Evolutionary conservation across 306 rosid species (phyloP), one percentile per base, ranked within the genome.

Genomic region (Fagus sylvatica): DNA sequence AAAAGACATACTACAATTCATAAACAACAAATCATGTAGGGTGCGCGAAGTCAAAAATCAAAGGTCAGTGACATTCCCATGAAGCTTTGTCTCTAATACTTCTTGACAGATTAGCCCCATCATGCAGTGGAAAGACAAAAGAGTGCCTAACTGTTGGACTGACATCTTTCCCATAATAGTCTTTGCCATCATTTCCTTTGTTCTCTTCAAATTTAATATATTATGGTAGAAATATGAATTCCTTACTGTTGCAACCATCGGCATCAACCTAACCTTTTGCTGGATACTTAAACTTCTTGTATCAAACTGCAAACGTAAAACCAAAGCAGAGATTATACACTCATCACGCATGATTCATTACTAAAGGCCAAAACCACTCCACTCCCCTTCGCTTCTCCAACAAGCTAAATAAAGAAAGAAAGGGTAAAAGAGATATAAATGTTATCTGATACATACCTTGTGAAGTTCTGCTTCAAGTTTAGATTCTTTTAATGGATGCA

Each of bases 191-290:
- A 43, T 69, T 87, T 30, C 87, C 93, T 75, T 90, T 90, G 64
- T 83, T 85, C 78, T 88, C 97, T 89, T 89, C 74, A 88, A 43
- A 80, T 88, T 89, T 85, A 92, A 6, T 76, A 76, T 89, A 82
- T 82, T 87, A 55, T 80, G 75, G 81, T 92, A 94, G 10, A 92
- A 90, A 2, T 91, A 88, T 43, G 84, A 89, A 83, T 90, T 92
- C 78, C 97, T 94, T 28, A 94, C 96, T 49, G 98, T 94, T 85
- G 98, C 98, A 3, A 97, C 98, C 97, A 92, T 90, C 81, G 90
- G 94, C 89, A 90, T 92, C 41, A 94, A 34, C 80, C 97, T 88
- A 0, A 86, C 88, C 78, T 92, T 92, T 83, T 94, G 97, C 16
- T 90, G 94, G 74, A 80, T 78, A 62, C 92, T 94, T 83, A 94